phyloP scores from a whole-genome alignment of 768 basidiomycete species.

The Crepidotus variabilis region DNA sequence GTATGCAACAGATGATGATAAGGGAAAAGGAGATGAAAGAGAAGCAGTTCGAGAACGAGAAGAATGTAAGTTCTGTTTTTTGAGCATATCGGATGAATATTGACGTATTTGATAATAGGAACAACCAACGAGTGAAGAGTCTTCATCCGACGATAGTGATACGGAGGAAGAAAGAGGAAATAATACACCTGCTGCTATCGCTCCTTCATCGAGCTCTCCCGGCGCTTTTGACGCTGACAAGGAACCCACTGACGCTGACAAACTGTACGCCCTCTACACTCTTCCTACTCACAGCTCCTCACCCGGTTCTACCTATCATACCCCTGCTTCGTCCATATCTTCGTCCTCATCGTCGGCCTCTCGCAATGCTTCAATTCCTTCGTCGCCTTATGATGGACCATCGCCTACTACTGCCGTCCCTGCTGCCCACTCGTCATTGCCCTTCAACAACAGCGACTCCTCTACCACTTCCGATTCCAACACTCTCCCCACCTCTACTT shows the following conservation, averaged over 20 bases:
- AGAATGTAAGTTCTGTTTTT: too few relatives aligned
- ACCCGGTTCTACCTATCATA: not conserved
- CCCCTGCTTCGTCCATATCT: not conserved
- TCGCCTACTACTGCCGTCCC: not conserved
- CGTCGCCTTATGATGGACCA: not conserved
- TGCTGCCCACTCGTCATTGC: conserved; percentile 10
- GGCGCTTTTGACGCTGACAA: not conserved
- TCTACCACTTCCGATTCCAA: not conserved
- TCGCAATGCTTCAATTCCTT: not conserved
- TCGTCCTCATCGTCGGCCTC: not conserved
- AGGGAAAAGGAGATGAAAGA: too few relatives aligned
- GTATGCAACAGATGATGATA: too few relatives aligned
- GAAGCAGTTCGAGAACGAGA: conserved; percentile 12
- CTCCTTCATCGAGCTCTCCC: not conserved
- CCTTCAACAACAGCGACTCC: conserved; percentile 1
- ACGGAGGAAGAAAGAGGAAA: too few relatives aligned
- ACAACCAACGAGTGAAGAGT: too few relatives aligned
- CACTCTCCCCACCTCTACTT: not conserved
- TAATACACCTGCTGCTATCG: too few relatives aligned
- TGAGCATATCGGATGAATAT: too few relatives aligned
- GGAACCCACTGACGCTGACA: not conserved
- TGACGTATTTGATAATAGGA: too few relatives aligned
- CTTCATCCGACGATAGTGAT: too few relatives aligned
- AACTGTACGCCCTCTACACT: not conserved
- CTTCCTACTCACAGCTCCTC: not conserved